A percentile compares a stretch with the other conserved stretches of the same genome.
These are phyloP conservation scores for Podosphaera fusca DNA, from an alignment of 2,329 filamentous ascomycete species.

Conservation along the genomic window DNA sequence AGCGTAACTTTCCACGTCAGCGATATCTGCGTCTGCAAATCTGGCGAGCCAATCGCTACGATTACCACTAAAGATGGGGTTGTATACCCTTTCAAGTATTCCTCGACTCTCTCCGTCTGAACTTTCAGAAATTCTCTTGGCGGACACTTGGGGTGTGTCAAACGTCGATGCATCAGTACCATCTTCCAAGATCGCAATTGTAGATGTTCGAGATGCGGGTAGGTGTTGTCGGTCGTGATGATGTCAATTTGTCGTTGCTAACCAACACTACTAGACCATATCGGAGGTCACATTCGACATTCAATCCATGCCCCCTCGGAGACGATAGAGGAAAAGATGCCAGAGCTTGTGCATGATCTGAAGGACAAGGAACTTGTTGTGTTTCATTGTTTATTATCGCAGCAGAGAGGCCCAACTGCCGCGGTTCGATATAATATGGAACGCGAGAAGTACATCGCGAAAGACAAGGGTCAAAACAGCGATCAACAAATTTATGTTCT, in stretches of 20 bases:
- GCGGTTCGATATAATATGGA: constrained; percentile 43
- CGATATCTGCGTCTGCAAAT: no score
- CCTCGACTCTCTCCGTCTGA: constrained; percentile 13
- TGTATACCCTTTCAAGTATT: no score
- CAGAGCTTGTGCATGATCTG: constrained; percentile 60
- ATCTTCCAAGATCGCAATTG: constrained; percentile 33
- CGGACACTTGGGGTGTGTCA: constrained; percentile 3
- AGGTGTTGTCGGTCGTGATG: constrained; percentile 11
- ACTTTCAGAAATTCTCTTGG: constrained; percentile 14
- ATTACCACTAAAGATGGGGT: no score
- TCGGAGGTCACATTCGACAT: constrained; percentile 71
- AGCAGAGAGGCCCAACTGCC: constrained; percentile 70
- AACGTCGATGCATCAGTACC: constrained; percentile 11
- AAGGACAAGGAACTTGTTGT: constrained; percentile 61
- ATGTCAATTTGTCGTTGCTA: no score
- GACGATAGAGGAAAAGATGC: constrained; percentile 52
- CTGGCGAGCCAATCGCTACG: no score
- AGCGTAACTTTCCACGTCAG: no score
- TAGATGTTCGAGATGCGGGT: constrained; percentile 80
- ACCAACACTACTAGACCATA: constrained; percentile 37
- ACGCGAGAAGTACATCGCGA: constrained; percentile 8
- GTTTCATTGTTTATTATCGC: constrained; percentile 83
- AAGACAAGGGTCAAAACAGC: constrained; percentile 13
- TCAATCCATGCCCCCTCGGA: constrained; percentile 53
- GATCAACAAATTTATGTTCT: constrained; percentile 59